Conservation (phyloP, 371 early-diverging fungal genomes). For the Batkoa obscura region DNA sequence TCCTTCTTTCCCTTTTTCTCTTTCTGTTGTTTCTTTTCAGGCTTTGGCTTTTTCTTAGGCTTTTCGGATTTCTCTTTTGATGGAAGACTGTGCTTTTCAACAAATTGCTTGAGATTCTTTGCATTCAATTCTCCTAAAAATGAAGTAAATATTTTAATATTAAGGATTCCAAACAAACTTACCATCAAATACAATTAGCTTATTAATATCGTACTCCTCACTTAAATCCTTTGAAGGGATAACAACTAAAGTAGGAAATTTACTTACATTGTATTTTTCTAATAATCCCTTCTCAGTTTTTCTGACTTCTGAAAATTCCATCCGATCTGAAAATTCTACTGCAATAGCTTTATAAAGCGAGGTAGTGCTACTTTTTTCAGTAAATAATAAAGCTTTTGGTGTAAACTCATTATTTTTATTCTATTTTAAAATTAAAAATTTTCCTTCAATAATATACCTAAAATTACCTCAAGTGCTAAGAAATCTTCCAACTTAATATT, state of each 20-base stretch:
- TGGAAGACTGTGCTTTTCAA: neutral
- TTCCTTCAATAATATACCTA: neutral
- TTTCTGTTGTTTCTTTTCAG: neutral
- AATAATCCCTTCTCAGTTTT: neutral
- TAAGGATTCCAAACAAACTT: neutral
- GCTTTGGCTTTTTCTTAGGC: neutral
- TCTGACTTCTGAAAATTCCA: neutral
- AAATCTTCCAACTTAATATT: too few relatives aligned
- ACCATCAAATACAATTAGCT: neutral
- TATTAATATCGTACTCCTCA: neutral
- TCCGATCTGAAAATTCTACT: neutral
- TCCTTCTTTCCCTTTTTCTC: too few relatives aligned
- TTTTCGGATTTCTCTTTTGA: neutral
- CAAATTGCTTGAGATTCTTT: neutral
- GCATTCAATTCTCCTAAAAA: neutral
- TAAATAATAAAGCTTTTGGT: neutral
- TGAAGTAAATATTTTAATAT: neutral
- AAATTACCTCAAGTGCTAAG: too few relatives aligned
- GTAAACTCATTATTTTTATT: neutral
- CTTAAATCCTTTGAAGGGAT: neutral
- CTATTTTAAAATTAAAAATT: neutral
- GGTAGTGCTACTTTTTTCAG: neutral
- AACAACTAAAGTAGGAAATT: neutral
- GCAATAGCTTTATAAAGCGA: neutral
- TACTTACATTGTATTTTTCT: neutral